Base-by-base conservation (phyloP, 164 flowering plant species). In the Houttuynia cordata region DNA sequence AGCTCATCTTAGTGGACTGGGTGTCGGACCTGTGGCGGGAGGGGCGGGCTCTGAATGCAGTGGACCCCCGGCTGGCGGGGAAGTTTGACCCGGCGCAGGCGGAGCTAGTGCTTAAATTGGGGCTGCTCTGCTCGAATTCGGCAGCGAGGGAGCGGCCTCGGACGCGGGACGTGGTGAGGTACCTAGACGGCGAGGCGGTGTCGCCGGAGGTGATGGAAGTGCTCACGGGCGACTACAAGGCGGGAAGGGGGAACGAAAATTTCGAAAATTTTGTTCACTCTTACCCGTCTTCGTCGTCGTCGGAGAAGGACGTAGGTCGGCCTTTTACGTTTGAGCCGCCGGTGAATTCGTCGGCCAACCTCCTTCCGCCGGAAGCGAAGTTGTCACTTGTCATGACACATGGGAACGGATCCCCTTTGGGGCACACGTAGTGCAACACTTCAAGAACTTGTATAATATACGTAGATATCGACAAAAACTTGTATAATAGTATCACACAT, bases 1-100 rank as follows among this genome's bases (percentile, higher is more conserved):
- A 79, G 71, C 7, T 78, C 53, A 74, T 84, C 14, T 23, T 84
- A 73, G 79, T 81, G 49, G 90, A 84, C 55, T 82, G 82, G 85
- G 87, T 79, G 4, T 72, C 82, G 80, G 85, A 78, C 12, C 55
- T 23, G 24, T 81, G 68, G 61, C 58, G 51, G 24, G 68, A 58
- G 58, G 83, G 83, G 67, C 59, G 34, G 19, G 34, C 73, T 5
- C 56, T 75, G 7, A 76, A 75, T 0, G 80, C 69, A 56, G 82
- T 78, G 63, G 90, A 84, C 52, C 56, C 19, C 0, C 75, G 55
- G 23, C 50, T 84, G 58, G 47, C 58, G 7, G 78, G 69, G 0
- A 65, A 68, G 7, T 81, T 53, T 21, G 62, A 74, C 6, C 78
- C 62, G 58, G 56, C 30, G 7, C 79, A 84, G 65, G 70, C 64